Conservation (phyloP, 305 asterid genomes). For the Ruellia speciosa region DNA sequence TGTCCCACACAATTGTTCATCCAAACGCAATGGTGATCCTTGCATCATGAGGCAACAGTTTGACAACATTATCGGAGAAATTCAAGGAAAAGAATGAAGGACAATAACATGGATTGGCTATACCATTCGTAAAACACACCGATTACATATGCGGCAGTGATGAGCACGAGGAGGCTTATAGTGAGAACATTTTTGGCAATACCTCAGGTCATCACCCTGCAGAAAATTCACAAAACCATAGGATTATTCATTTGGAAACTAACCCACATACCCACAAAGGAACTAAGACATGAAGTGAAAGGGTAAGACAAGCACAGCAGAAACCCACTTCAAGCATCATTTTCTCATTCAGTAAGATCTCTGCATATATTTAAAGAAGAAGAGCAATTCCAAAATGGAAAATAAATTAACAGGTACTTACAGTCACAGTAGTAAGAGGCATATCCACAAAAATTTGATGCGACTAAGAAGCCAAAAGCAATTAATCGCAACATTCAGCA, state of each 20-base stretch:
- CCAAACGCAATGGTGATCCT: conserved; percentile 99
- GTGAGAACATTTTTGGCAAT: conserved; percentile 82
- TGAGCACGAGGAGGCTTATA: conserved; percentile 96
- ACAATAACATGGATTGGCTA: conserved; percentile 27
- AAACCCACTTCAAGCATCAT: background rate
- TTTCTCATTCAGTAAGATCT: conserved; percentile 1
- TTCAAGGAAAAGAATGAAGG: conserved; percentile 24
- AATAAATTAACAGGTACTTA: conserved; percentile 2
- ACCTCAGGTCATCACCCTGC: conserved; percentile 91
- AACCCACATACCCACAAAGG: conserved; percentile 6
- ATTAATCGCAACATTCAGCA: background rate
- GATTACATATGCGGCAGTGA: conserved; percentile 86
- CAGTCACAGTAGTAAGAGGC: no score
- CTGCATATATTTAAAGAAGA: background rate
- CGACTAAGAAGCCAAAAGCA: conserved; percentile 3
- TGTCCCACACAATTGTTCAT: conserved; percentile 95
- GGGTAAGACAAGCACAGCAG: background rate
- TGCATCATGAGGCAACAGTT: conserved; percentile 39
- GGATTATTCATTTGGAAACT: conserved; percentile 11
- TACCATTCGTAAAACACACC: conserved; percentile 94
- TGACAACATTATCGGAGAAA: conserved; percentile 27
- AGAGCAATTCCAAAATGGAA: conserved; percentile 7
- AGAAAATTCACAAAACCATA: conserved; percentile 13
- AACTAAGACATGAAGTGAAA: background rate
- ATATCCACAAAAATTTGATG: background rate